Conservation (phyloP, 2,329 filamentous ascomycete species). For the Thelonectria blattea region DNA sequence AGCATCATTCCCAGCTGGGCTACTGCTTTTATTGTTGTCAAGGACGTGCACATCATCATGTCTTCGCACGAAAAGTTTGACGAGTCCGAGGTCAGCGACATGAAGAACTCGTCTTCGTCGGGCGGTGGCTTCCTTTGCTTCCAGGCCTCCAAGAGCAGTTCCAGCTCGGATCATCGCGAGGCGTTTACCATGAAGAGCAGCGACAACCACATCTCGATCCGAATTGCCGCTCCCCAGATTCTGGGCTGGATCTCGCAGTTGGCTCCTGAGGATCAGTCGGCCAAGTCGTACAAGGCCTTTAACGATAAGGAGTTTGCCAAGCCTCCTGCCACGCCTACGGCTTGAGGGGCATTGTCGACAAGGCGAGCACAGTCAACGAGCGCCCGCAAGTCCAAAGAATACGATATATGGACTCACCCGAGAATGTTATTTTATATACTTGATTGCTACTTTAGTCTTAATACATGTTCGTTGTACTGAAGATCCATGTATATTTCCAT, state of each 20-base stretch:
- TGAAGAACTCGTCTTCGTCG: background rate
- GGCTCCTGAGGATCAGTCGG: background rate
- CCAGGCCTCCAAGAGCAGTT: background rate
- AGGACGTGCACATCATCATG: constrained; percentile 3
- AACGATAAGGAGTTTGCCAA: background rate
- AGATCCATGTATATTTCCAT: too few species aligned
- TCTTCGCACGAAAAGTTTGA: background rate
- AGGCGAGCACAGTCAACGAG: too few species aligned
- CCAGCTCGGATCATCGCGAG: background rate
- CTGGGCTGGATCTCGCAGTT: background rate
- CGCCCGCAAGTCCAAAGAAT: too few species aligned
- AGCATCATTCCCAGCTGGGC: background rate
- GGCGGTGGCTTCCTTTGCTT: constrained; percentile 7
- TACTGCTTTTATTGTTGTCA: constrained; percentile 1
- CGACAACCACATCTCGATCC: background rate
- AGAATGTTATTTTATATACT: too few species aligned
- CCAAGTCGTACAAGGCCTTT: background rate
- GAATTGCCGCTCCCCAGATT: background rate
- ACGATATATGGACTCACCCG: too few species aligned
- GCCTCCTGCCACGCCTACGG: background rate
- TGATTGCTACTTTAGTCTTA: too few species aligned
- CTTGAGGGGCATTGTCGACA: too few species aligned
- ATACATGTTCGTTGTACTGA: too few species aligned
- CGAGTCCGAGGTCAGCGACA: background rate
- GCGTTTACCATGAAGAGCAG: background rate